Evolutionary conservation across 1,139 yeast species (phyloP), one percentile per base, ranked within the genome.

Genomic region (Kurtzmaniella quercitrusa): DNA sequence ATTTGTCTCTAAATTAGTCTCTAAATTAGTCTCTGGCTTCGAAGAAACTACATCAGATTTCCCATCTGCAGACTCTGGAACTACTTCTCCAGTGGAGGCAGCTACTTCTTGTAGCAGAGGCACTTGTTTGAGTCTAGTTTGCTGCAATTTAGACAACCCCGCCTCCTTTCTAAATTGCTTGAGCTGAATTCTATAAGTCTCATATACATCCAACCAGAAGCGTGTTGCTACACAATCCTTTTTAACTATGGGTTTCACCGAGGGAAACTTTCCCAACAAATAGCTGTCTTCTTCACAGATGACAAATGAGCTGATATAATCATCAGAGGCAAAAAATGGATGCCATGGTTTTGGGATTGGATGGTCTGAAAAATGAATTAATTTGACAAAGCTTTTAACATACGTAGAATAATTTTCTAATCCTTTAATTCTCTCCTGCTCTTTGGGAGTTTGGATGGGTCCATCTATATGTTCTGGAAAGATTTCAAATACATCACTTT

Each of bases 321-420:
- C 10, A 8, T 25, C 31, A 8, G 15, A 10, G 10, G 14, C 16
- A 12, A 25, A 25, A 3, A 11, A 14, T 4, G 12, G 18, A 3
- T 34, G 11, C 45, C 45, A 43, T 18, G 45, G 45, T 29, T 43
- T 43, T 18, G 45, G 45, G 2, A 43, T 27, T 18, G 45, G 45
- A 11, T 12, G 39, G 34, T 43, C 45, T 7, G 45, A 43, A 27
- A 25, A 43, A 34, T 43, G 45, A 8, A 43, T 25, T 12, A 12
- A 6, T 12, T 34, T 34, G n/a, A 19, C 37, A 12, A 12, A 19
- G 14, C 17, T 12, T 10, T 16, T 17, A 11, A 34, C 10, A 15
- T 31, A 14, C 5, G 16, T 31, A 3, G 36, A 31, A 14, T 27
- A 31, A 6, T 31, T 6, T 17, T 31, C 18, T 17, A 31, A 39